Evolutionary conservation across 169 alveolate genomes (phyloP).

Genomic region (Eimeria maxima): DNA sequence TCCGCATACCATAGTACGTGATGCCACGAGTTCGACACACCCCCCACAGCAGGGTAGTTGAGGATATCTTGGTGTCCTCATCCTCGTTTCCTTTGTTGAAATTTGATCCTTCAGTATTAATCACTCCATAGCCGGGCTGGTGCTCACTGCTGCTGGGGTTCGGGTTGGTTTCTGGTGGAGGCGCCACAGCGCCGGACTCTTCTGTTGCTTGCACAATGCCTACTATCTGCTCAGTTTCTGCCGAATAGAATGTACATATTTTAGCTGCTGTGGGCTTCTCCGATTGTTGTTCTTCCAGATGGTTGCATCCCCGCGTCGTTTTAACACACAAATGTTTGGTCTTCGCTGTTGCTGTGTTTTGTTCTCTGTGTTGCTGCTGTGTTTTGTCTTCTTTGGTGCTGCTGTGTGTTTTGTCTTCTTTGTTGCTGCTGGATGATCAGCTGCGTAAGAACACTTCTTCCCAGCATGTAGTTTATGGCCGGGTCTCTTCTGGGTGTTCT

Average conservation of each 20-base stretch:
- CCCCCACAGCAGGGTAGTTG: not conserved
- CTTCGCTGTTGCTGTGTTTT: not conserved
- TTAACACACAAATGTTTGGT: too few relatives aligned
- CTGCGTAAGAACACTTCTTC: too few relatives aligned
- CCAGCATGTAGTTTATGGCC: too few relatives aligned
- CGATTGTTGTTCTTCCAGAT: not conserved
- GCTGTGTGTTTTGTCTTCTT: not conserved
- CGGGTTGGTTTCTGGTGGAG: not conserved
- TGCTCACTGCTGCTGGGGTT: not conserved
- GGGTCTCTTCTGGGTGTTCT: too few relatives aligned
- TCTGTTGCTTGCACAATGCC: not conserved
- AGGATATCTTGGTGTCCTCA: not conserved
- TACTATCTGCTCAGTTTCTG: not conserved
- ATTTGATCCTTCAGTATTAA: not conserved
- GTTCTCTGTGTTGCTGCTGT: not conserved
- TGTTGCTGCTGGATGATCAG: not conserved
- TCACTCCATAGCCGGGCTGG: not conserved
- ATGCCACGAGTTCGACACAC: slow-evolving; percentile 7
- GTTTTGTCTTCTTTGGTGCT: not conserved
- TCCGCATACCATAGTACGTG: slow-evolving; percentile 87
- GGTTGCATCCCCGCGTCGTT: not conserved
- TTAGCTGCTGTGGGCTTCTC: not conserved
- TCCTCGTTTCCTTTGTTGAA: not conserved
- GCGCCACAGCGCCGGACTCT: not conserved
- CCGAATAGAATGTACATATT: not conserved